Base-by-base conservation (phyloP, 148 eudicot species). In the Fagopyrum esculentum region DNA sequence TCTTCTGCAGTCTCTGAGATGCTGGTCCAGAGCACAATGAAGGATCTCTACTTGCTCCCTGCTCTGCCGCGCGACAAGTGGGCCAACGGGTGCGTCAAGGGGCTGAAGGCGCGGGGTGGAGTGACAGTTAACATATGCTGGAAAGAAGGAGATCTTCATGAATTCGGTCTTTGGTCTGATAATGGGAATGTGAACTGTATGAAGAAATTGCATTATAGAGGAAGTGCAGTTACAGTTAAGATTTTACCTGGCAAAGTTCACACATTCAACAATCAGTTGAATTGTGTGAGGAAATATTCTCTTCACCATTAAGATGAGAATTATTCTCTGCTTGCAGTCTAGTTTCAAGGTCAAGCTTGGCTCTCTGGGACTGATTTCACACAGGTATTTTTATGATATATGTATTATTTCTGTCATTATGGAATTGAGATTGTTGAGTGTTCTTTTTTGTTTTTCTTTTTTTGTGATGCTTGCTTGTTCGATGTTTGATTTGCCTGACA, bases 1-100 rank as follows among this genome's bases (percentile, higher is more conserved):
- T 83, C 90, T 52, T 89, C 92, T 68, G 98, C 98, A 76, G 30
- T 93, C 72, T 86, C 98, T 22, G 98, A 93, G 79, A 91, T 93
- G 91, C 90, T 93, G 75, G 90, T 93, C 57, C 98, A 93, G 80
- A 93, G 98, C 82, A 91, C 89, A 13, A 50, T 84, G 51, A 86
- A 86, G 77, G 97, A 93, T 83, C 82, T 93, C 10, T 82, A 81
- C 83, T 75, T 93, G 70, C 91, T 93, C 43, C 98, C 97, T 8
- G 97, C 97, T 49, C 91, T 91, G 72, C 98, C 97, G 16, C 81
- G 81, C 17, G 91, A 88, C 43, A 93, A 91, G 77, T 93, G 97
- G 98, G 71, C 86, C 0, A 87, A 82, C 48, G 98, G 98, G 4
- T 91, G 92, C 61, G 89, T 88, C 51, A 89, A 86, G 83, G 98